Percentiles rank a stretch among this genome's conserved stretches.
These are phyloP conservation scores for Leccinum incarnatum DNA, from an alignment of 768 basidiomycete species.

Conservation along the genomic window DNA sequence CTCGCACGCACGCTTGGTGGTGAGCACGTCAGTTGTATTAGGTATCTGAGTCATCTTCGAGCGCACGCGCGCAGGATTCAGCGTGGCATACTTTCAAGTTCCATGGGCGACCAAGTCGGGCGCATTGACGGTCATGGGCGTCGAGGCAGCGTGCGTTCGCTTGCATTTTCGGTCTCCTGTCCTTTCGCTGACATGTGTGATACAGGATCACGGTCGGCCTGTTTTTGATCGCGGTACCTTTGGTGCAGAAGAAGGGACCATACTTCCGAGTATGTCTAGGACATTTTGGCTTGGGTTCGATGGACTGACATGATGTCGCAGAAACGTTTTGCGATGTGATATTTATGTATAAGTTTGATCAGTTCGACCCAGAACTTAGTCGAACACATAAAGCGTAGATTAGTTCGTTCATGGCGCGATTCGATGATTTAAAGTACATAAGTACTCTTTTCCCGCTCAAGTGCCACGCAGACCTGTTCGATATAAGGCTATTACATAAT, in stretches of 20 bases:
- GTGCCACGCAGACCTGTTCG: too few relatives aligned
- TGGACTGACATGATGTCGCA: neutral
- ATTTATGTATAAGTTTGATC: neutral
- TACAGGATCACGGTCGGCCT: conserved; percentile 32
- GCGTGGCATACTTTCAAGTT: conserved; percentile 41
- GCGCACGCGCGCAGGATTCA: conserved; percentile 25
- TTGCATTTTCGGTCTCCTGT: neutral
- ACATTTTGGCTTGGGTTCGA: neutral
- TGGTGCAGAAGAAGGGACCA: conserved; percentile 35
- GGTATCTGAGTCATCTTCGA: neutral
- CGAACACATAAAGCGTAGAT: neutral
- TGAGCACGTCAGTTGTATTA: conserved; percentile 4
- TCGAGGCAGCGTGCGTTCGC: conserved; percentile 36
- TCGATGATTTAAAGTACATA: neutral
- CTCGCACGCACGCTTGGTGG: conserved; percentile 36
- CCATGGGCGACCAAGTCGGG: conserved; percentile 38
- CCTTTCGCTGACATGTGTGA: neutral
- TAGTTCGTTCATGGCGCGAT: neutral
- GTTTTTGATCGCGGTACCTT: conserved; percentile 37
- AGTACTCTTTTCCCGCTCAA: neutral
- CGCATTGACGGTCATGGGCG: conserved; percentile 35
- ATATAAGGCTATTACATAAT: neutral
- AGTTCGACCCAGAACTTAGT: neutral
- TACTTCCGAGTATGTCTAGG: conserved; percentile 32
- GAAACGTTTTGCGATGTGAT: conserved; percentile 23